phyloP scores from a whole-genome alignment of 805 yeast species.

The Nakazawaea laoshanensis region DNA sequence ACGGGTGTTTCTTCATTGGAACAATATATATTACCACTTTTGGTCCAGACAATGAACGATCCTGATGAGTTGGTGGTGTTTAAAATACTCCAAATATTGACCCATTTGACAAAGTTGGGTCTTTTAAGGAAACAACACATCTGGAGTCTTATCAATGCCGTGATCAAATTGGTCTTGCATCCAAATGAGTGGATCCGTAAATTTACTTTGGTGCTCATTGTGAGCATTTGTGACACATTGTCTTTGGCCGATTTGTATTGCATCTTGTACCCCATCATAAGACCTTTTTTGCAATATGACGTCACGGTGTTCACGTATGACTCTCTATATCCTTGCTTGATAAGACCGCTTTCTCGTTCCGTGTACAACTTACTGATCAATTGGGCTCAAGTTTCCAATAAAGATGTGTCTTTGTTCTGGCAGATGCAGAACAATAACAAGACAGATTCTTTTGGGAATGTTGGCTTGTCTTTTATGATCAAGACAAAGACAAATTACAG shows the following conservation, averaged over 20 bases:
- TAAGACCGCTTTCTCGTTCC: slow-evolving; percentile 56
- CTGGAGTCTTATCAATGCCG: slow-evolving; percentile 45
- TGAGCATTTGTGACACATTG: slow-evolving; percentile 53
- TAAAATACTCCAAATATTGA: slow-evolving; percentile 52
- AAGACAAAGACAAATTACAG: slow-evolving; percentile 14
- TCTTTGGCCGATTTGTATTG: slow-evolving; percentile 78
- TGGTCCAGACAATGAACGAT: slow-evolving; percentile 78
- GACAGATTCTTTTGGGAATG: slow-evolving; percentile 37
- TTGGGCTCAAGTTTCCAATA: slow-evolving; percentile 65
- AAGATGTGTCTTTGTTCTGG: slow-evolving; percentile 66
- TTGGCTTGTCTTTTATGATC: slow-evolving; percentile 23
- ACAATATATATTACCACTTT: slow-evolving; percentile 78
- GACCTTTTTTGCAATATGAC: slow-evolving; percentile 73
- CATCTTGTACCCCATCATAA: slow-evolving; percentile 69
- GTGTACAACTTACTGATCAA: slow-evolving; percentile 54
- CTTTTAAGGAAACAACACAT: slow-evolving; percentile 39
- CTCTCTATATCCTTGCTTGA: slow-evolving; percentile 56
- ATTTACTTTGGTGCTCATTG: slow-evolving; percentile 50
- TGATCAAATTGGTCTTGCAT: slow-evolving; percentile 59
- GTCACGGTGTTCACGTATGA: slow-evolving; percentile 60
- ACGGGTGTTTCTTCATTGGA: slow-evolving; percentile 79
- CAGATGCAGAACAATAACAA: slow-evolving; percentile 26
- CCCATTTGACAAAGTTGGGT: slow-evolving; percentile 49
- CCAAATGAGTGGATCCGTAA: slow-evolving; percentile 86
- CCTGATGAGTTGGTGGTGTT: slow-evolving; percentile 76